Conservation (phyloP, 306 rosid genomes). For the Trifolium pratense region DNA sequence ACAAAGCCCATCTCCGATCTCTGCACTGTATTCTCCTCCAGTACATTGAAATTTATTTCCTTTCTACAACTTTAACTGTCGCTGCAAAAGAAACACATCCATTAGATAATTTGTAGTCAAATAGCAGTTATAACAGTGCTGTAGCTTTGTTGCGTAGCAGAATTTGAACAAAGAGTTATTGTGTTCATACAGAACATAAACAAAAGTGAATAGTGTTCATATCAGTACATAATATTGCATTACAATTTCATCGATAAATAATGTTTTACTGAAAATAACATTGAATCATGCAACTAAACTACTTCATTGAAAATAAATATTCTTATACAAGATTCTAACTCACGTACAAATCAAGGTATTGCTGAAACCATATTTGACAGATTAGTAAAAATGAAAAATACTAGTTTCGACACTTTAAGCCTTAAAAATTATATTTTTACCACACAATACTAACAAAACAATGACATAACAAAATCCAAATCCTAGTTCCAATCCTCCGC, state of each 20-base stretch:
- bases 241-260: no score
- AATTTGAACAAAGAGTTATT: neutral
- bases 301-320: no score
- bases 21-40: conserved; percentile 70
- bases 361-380: neutral
- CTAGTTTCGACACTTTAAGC: neutral
- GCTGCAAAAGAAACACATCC: conserved; percentile 44
- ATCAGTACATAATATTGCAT: no score
- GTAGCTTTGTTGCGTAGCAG: no score
- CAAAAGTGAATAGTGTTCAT: conserved; percentile 14
- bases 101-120: conserved; percentile 37
- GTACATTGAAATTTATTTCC: conserved; percentile 64
- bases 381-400: neutral
- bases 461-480: neutral
- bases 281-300: no score
- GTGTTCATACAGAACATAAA: conserved; percentile 6
- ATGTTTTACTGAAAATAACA: no score
- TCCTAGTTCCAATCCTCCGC: neutral
- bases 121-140: no score
- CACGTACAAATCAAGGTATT: conserved; percentile 1
- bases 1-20: conserved; percentile 68
- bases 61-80: conserved; percentile 46
- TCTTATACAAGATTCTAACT: neutral
- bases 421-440: neutral
- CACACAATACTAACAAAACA: conserved; percentile 14